A percentile compares a stretch with the other conserved stretches of the same genome.
phyloP scores from a whole-genome alignment of 257 asterid species.

The Rubia yunnanensis region DNA sequence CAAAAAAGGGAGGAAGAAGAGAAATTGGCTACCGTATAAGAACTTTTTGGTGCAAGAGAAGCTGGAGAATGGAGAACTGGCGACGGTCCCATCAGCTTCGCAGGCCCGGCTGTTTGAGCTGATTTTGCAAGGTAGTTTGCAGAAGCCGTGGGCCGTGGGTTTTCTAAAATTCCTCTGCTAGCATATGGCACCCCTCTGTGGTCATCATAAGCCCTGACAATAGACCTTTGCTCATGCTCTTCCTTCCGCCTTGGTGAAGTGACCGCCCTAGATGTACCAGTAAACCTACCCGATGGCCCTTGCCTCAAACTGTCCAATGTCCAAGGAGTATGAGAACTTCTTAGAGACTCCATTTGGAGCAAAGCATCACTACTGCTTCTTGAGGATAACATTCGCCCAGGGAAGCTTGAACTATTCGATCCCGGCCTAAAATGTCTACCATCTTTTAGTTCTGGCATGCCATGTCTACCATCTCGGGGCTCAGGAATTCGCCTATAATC shows the following conservation, averaged over 20 bases:
- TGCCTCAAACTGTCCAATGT: constrained; percentile 61
- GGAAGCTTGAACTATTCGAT: constrained; percentile 24
- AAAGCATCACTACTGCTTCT: constrained; percentile 35
- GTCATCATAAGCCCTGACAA: constrained; percentile 45
- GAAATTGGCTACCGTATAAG: constrained; percentile 43
- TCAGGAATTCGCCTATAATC: constrained; percentile 27
- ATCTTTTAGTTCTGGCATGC: constrained; percentile 32
- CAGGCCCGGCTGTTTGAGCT: constrained; percentile 44
- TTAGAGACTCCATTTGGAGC: constrained; percentile 32
- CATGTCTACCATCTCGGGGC: constrained; percentile 26
- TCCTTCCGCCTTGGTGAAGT: constrained; percentile 56
- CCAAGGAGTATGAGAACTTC: constrained; percentile 65
- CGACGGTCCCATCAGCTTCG: constrained; percentile 35
- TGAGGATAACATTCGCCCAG: constrained; percentile 18
- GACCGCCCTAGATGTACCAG: constrained; percentile 37
- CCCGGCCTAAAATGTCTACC: constrained; percentile 34
- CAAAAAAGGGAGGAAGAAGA: constrained; percentile 9
- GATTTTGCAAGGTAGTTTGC: constrained; percentile 34
- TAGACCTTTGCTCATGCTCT: constrained; percentile 34
- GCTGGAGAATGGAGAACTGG: constrained; percentile 34
- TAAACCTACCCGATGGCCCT: constrained; percentile 57
- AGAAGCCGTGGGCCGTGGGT: constrained; percentile 42
- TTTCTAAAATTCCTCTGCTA: constrained; percentile 45
- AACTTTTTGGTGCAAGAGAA: constrained; percentile 42
- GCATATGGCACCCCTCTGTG: constrained; percentile 34